phyloP scores from a whole-genome alignment of 345 rosid species.

The Citrus reticulata region DNA sequence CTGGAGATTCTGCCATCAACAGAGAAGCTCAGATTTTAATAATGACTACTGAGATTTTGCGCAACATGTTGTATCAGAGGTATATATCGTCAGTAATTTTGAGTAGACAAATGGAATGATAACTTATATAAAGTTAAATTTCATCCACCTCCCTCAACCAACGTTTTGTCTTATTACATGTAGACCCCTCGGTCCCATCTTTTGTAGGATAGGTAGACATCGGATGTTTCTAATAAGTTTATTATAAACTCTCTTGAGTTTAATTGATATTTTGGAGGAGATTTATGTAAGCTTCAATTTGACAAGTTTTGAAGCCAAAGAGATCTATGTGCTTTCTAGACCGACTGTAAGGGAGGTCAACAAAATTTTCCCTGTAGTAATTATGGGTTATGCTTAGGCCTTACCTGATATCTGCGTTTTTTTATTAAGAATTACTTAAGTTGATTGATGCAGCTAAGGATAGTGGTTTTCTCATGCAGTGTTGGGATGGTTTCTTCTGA shows the following conservation, averaged over 20 bases:
- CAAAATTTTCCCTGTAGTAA: neutral
- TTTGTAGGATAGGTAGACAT: neutral
- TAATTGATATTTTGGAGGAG: neutral
- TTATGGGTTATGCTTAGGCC: neutral
- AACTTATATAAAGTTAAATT: neutral
- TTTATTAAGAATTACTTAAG: neutral
- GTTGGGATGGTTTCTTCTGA: constrained; percentile 88
- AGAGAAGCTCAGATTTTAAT: constrained; percentile 82
- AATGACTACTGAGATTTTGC: constrained; percentile 94
- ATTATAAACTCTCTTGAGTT: neutral
- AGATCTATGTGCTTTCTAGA: neutral
- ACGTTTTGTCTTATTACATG: neutral
- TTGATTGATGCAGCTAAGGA: constrained; percentile 10
- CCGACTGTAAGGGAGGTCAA: neutral
- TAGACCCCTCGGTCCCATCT: neutral
- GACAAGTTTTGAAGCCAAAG: neutral
- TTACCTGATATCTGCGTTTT: neutral
- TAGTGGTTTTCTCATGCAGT: constrained; percentile 39
- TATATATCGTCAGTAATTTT: constrained; percentile 17
- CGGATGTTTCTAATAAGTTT: neutral
- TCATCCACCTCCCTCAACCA: neutral
- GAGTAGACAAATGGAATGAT: neutral
- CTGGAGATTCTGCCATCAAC: constrained; percentile 85
- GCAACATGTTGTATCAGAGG: constrained; percentile 97
- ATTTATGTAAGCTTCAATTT: neutral